Evolutionary conservation across 176 grass and related monocot genomes (phyloP), one percentile per base, ranked within the genome.

Genomic region (Oryza glaberrima): DNA sequence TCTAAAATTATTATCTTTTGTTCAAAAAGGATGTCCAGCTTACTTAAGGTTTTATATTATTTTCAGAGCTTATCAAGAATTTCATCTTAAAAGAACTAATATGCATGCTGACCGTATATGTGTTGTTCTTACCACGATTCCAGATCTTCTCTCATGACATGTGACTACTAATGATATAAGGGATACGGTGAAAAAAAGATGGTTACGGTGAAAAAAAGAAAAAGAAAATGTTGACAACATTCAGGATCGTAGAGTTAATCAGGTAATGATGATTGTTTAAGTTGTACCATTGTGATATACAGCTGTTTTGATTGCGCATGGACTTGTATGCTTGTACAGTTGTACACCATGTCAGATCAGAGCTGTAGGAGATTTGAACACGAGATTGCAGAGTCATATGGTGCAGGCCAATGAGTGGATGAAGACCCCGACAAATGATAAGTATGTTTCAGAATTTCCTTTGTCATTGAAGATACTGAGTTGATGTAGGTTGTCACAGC

Each of bases 161-260:
- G 44, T 34, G 36, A 9, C 60, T 66, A 16, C 17, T 46, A 47
- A 45, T 70, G 81, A 73, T 82, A 95, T 86, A 84, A 86, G 81
- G 94, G 90, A 82, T 95, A 95, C 58, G 93, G 81, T 86, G 94
- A n/a, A n/a, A n/a, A n/a, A n/a, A n/a, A 70, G 94, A 90, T 67
- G 88, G 88, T 49, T 86, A 95, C 87, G 90, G 91, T 85, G 91
- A 51, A 51, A 23, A 74, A 56, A 56, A 54, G 13, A 84, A 51
- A 92, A 95, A 79, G 82, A 92, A 70, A 51, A 51, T 51, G 94
- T 90, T 56, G 94, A 95, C 22, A 93, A 93, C 77, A 93, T 95
- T 77, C 82, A 95, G 49, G 94, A 93, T 79, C 90, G 86, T 66
- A 90, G 94, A 45, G 79, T 93, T 76, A 95, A 91, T 91, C 94